Base-by-base conservation (phyloP, 805 yeast species). In the Lachancea nothofagi region DNA sequence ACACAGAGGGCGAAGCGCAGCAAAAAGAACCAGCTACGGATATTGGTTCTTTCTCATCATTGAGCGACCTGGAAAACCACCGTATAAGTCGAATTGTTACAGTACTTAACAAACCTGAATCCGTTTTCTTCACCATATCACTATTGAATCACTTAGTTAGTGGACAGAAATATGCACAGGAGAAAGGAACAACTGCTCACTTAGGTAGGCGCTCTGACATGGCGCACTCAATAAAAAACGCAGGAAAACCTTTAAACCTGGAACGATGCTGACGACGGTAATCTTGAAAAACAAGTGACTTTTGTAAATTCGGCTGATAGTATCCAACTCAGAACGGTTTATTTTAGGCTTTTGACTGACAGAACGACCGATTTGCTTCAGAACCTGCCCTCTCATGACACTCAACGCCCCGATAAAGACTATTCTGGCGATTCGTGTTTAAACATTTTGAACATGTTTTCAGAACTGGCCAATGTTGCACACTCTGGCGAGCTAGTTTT, bases 331-430 rank as follows among this genome's bases (percentile, higher is more conserved):
- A 53, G 43, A 33, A 58, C 50, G 27, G 47, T 51, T 25, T 78
- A 79, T 49, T 58, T 80, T 42, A 69, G 80, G 42, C 74, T 75
- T 29, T 64, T 81, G 35, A 74, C 83, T 1, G 80, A 82, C 40
- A 66, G 89, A 55, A 79, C 86, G 0, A 77, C 85, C 0, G 84
- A 81, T 55, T 61, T 81, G 37, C 67, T 81, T 38, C 84, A 78
- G 50, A 85, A 84, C 1, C n/a, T 30, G 18, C 33, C 33, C 8
- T 78, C 87, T 1, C 63, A 71, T 4, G 45, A 57, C 23, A 55
- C 54, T 7, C 54, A 55, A 6, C 23, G 14, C 5, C 55, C 55
- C 4, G 51, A 51, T 32, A 50, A 53, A 18, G 50, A 57, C 13
- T 52, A 57, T 3, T 51, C 51, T 23, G 47, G 56, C 12, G 61